Percentiles rank a stretch among this genome's conserved stretches.
These are phyloP conservation scores for Tarenaya hassleriana DNA, from an alignment of 345 rosid genomes.

Conservation along the genomic window DNA sequence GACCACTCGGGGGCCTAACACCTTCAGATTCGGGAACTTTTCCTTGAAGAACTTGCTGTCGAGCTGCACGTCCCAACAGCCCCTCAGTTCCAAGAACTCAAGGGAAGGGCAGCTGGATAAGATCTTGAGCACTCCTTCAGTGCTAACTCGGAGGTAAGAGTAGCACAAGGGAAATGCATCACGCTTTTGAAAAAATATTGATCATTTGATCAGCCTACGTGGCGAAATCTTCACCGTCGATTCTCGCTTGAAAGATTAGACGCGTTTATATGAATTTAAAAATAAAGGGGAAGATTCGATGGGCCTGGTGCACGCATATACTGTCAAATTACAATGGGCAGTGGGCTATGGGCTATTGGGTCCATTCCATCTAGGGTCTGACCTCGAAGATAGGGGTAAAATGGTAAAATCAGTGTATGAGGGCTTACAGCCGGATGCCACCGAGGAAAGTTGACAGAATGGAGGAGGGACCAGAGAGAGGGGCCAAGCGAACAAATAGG, in stretches of 20 bases:
- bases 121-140: constrained; percentile 52
- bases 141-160: constrained; percentile 54
- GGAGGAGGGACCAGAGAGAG: constrained; percentile 14
- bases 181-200: too few relatives aligned
- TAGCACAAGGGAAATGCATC: too few relatives aligned
- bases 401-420: not conserved
- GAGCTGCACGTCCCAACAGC: constrained; percentile 75
- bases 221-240: too few relatives aligned
- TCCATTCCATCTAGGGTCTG: too few relatives aligned
- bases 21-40: constrained; percentile 59
- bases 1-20: constrained; percentile 57
- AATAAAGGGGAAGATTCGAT: too few relatives aligned
- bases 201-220: too few relatives aligned
- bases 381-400: constrained; percentile 9
- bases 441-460: constrained; percentile 4
- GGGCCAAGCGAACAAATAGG: too few relatives aligned
- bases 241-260: too few relatives aligned
- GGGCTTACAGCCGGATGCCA: constrained; percentile 5
- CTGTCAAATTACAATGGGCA: too few relatives aligned
- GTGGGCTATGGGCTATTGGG: too few relatives aligned
- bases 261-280: too few relatives aligned
- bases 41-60: constrained; percentile 54
- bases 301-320: too few relatives aligned
- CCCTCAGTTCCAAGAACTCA: constrained; percentile 72
- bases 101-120: constrained; percentile 51